Conservation (phyloP, 805 yeast species). For the Ogataea salicorniae region DNA sequence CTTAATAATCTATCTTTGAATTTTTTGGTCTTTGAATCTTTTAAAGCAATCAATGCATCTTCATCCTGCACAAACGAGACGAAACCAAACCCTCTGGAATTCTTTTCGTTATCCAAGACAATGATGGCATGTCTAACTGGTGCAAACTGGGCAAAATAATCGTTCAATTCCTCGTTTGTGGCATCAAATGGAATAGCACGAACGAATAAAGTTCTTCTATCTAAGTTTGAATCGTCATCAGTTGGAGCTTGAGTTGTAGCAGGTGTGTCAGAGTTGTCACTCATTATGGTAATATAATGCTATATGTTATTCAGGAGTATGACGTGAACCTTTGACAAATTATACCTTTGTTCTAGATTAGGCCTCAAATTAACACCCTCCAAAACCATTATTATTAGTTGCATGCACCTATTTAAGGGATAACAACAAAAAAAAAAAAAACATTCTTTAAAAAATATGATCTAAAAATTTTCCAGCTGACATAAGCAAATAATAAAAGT, state of each 20-base stretch:
- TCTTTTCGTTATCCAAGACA: constrained; percentile 69
- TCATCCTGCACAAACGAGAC: constrained; percentile 84
- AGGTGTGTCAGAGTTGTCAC: neutral
- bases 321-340: too few relatives aligned
- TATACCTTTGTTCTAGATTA: too few relatives aligned
- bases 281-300: neutral
- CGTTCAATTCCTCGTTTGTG: constrained; percentile 74
- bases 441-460: too few relatives aligned
- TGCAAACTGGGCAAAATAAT: constrained; percentile 83
- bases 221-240: constrained; percentile 32
- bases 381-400: too few relatives aligned
- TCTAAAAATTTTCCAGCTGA: too few relatives aligned
- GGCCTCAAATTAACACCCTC: too few relatives aligned
- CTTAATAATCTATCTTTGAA: constrained; percentile 63
- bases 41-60: constrained; percentile 74
- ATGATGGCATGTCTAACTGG: constrained; percentile 95
- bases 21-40: constrained; percentile 57
- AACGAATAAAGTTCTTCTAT: constrained; percentile 71
- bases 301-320: too few relatives aligned
- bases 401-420: too few relatives aligned
- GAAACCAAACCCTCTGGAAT: constrained; percentile 93
- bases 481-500: too few relatives aligned
- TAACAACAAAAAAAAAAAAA: too few relatives aligned
- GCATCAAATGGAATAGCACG: constrained; percentile 79
- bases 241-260: neutral